These are phyloP conservation scores for Tolypocladium ophioglossoides DNA, from an alignment of 2,329 filamentous ascomycete genomes.

Conservation along the genomic window DNA sequence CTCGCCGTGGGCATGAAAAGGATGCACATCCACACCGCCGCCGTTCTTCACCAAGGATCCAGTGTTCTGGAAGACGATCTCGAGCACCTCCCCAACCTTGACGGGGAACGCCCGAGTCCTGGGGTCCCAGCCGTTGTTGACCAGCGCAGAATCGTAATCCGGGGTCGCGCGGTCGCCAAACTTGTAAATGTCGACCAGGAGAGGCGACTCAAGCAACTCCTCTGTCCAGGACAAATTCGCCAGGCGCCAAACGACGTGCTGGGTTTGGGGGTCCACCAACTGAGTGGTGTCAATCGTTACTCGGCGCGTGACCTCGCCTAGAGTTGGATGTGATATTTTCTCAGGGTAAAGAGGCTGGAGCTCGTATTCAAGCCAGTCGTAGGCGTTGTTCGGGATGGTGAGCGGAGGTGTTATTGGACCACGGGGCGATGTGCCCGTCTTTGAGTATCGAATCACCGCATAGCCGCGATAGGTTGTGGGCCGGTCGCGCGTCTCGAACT, in stretches of 20 bases:
- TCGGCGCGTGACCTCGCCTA: slow-evolving; percentile 35
- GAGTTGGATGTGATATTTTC: slow-evolving; percentile 21
- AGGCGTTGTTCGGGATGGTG: slow-evolving; percentile 20
- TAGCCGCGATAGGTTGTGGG: slow-evolving; percentile 16
- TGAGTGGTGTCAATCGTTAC: slow-evolving; percentile 26
- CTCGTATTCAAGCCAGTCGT: slow-evolving; percentile 35
- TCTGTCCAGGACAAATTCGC: slow-evolving; percentile 7
- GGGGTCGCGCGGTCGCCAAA: slow-evolving; percentile 17
- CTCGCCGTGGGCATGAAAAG: slow-evolving; percentile 9
- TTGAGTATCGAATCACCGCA: slow-evolving; percentile 4
- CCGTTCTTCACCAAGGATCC: slow-evolving; percentile 14
- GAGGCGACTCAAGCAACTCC: neutral
- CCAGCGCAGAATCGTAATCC: slow-evolving; percentile 37
- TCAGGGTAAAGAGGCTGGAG: slow-evolving; percentile 21
- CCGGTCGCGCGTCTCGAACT: slow-evolving; percentile 38
- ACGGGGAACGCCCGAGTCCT: slow-evolving; percentile 38
- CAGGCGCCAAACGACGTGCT: slow-evolving; percentile 5
- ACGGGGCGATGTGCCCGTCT: slow-evolving; percentile 37
- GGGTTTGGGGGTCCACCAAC: neutral
- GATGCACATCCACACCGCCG: slow-evolving; percentile 7
- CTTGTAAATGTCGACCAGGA: neutral
- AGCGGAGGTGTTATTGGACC: slow-evolving; percentile 22
- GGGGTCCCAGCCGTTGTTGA: slow-evolving; percentile 44
- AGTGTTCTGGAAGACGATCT: slow-evolving; percentile 38
- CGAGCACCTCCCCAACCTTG: slow-evolving; percentile 43